Evolutionary conservation across 2,329 filamentous ascomycete species (phyloP).

Genomic region (Cladobotryum protrusum): DNA sequence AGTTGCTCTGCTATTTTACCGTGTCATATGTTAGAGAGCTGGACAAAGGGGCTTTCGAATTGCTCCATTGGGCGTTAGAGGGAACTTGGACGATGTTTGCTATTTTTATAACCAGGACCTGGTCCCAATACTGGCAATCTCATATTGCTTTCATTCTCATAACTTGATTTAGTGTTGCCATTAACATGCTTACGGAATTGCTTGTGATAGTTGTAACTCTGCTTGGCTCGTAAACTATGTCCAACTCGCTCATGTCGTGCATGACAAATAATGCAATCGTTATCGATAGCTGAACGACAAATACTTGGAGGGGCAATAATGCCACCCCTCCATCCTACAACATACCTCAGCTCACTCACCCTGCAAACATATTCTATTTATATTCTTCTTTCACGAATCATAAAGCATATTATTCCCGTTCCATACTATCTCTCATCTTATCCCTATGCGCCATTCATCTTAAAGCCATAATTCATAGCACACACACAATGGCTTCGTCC

Average conservation of each 20-base stretch:
- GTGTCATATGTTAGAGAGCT: neutral
- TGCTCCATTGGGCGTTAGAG: slow-evolving; percentile 1
- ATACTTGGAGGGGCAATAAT: neutral
- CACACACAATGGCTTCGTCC: slow-evolving; percentile 13
- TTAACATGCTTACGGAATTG: no score
- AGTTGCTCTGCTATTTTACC: neutral
- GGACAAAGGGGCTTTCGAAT: no score
- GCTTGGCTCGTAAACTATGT: no score
- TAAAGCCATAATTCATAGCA: neutral
- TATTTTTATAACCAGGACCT: neutral
- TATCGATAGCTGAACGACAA: neutral
- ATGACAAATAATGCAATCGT: neutral
- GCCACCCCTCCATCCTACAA: neutral
- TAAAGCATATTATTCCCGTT: neutral
- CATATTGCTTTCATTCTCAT: neutral
- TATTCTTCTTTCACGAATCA: neutral
- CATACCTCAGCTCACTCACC: neutral
- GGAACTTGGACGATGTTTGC: slow-evolving; percentile 1
- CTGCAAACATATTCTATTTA: neutral
- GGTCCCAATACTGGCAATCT: neutral
- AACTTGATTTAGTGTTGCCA: neutral
- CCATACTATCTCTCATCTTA: neutral
- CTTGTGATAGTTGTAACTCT: no score
- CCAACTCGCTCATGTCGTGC: neutral
- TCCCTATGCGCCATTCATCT: neutral